Percentiles rank a stretch among this genome's conserved stretches.
phyloP scores from a whole-genome alignment of 225 moss, liverwort and hornwort genomes.

The Marchantia paleacea region DNA sequence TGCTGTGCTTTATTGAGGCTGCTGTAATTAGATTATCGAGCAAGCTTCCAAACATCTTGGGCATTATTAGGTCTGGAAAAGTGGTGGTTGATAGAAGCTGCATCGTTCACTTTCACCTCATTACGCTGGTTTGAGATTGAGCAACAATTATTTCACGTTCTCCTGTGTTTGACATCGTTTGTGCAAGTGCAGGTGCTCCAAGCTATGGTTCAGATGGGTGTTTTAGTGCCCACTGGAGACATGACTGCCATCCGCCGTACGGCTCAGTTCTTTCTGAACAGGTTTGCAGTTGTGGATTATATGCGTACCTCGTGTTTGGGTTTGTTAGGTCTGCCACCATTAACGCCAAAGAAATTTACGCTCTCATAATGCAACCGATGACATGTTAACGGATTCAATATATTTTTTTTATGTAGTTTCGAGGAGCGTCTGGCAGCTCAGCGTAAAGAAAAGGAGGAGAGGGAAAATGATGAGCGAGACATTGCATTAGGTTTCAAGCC shows the following conservation, averaged over 20 bases:
- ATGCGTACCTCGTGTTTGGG: neutral
- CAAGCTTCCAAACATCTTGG: neutral
- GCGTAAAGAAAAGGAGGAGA: constrained; percentile 59
- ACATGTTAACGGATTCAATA: neutral
- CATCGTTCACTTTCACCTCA: neutral
- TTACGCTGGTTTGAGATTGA: neutral
- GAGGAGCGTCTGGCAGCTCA: constrained; percentile 92
- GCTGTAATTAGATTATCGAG: neutral
- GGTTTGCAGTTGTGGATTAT: constrained; percentile 31
- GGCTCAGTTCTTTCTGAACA: constrained; percentile 88
- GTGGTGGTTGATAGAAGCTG: neutral
- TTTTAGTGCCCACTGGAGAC: constrained; percentile 91
- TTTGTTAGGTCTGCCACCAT: neutral
- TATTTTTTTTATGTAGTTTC: constrained; percentile 52
- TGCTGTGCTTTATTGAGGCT: neutral
- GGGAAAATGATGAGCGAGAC: constrained; percentile 61
- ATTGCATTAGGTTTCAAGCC: constrained; percentile 66
- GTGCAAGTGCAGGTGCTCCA: constrained; percentile 61
- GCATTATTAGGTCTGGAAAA: neutral
- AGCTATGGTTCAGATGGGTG: constrained; percentile 99
- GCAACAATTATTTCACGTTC: neutral
- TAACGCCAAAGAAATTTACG: no score
- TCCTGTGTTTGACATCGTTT: neutral
- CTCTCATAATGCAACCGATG: neutral
- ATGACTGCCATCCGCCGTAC: constrained; percentile 94